Base-by-base conservation (phyloP, 73 alveolate genomes). In the Paramecium octaurelia region DNA sequence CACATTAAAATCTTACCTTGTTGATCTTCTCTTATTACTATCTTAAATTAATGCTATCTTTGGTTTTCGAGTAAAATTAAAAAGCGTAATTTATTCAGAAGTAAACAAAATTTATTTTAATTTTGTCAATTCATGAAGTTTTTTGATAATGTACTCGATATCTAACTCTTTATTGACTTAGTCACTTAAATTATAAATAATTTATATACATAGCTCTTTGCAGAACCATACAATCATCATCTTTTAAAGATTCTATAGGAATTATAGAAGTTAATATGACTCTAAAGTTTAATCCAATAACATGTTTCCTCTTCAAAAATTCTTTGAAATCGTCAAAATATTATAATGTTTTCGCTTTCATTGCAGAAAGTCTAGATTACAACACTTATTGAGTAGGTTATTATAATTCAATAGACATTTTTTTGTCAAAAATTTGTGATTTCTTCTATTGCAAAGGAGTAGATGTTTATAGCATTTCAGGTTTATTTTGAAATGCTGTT, bases 51-150 rank as follows among this genome's bases (percentile, higher is more conserved):
- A 46, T 8, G 70, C 46, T 44, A 80, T 46, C 14, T 20, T 80
- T 2, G 91, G 91, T 27, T 80, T 44, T 9, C 57, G 31, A 80
- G 57, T 80, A 46, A 80, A 80, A 80, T 80, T 80, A 46, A 80
- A 80, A 11, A 80, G 57, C 0, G n/a, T 42, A 20, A 23, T 46
- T 21, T 80, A 46, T 24, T 40, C 70, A 21, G 46, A 18, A 1
- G n/a, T 48, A 23, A 80, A 48, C 10, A 80, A 43, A 18, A 80
- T n/a, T 46, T 40, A n/a, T 46, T 80, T 80, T 80, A 80, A 44
- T 44, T 80, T 80, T 40, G 43, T 12, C 24, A 80, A 20, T 35
- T 80, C 91, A 20, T 80, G 46, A n/a, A 80, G 73, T 80, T 80
- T 36, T 40, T 80, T 40, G 35, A 80, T 20, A 44, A 80, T 23